phyloP scores from a whole-genome alignment of 2,329 filamentous ascomycete genomes.

The Aotearoamyces nothofagi region DNA sequence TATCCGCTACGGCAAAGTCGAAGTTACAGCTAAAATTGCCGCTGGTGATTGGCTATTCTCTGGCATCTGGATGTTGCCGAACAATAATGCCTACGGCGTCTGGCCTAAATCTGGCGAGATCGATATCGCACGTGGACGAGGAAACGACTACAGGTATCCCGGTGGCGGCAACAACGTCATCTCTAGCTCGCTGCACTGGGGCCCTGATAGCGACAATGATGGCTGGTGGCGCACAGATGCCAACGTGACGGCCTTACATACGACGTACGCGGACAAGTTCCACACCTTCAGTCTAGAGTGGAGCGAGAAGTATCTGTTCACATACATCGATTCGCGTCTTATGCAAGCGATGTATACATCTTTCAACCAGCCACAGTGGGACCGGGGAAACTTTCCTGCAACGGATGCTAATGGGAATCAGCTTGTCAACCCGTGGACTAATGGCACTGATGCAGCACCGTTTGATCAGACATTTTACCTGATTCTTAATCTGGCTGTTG shows the following conservation, averaged over 20 bases:
- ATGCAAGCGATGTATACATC: constrained; percentile 69
- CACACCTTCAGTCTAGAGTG: constrained; percentile 76
- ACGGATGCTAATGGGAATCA: constrained; percentile 50
- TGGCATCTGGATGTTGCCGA: constrained; percentile 82
- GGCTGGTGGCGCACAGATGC: constrained; percentile 75
- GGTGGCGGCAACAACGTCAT: constrained; percentile 72
- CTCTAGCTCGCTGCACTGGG: constrained; percentile 71
- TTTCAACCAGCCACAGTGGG: constrained; percentile 53
- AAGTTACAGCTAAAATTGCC: constrained; percentile 65
- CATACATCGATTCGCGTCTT: constrained; percentile 67
- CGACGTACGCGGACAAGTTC: constrained; percentile 51
- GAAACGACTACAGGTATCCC: constrained; percentile 64
- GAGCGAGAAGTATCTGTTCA: constrained; percentile 80
- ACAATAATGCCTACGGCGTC: constrained; percentile 52
- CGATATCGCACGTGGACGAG: constrained; percentile 66
- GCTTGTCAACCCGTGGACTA: constrained; percentile 48
- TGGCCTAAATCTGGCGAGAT: constrained; percentile 78
- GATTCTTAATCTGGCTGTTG: constrained; percentile 62
- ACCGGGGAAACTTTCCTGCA: constrained; percentile 51
- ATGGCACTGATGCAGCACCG: constrained; percentile 45
- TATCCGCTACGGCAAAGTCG: constrained; percentile 70
- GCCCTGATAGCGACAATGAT: constrained; percentile 55
- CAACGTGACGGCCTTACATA: constrained; percentile 61
- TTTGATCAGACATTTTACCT: constrained; percentile 68
- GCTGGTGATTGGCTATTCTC: constrained; percentile 80